A percentile compares a stretch with the other conserved stretches of the same genome.
These are phyloP conservation scores for Entomortierella beljakovae DNA, from an alignment of 192 early-diverging fungal species.

Conservation along the genomic window DNA sequence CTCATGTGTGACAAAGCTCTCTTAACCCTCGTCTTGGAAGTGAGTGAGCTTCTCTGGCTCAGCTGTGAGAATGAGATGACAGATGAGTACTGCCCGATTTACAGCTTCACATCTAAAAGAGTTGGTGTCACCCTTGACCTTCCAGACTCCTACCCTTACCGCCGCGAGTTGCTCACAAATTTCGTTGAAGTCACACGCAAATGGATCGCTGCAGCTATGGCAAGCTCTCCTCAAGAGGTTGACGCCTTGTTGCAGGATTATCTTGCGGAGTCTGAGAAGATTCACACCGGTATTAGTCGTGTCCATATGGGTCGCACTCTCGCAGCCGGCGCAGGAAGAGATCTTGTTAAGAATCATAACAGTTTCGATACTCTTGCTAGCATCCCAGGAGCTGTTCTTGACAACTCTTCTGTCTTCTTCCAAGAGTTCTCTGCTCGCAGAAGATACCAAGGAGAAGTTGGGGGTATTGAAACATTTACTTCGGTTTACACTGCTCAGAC, in stretches of 20 bases:
- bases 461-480: slow-evolving; percentile 48
- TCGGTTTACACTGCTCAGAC: slow-evolving; percentile 30
- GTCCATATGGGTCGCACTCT: slow-evolving; percentile 79
- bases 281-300: slow-evolving; percentile 63
- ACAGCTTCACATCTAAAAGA: slow-evolving; percentile 72
- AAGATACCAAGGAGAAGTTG: slow-evolving; percentile 63
- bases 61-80: slow-evolving; percentile 82
- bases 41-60: slow-evolving; percentile 84
- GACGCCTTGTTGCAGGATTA: slow-evolving; percentile 77
- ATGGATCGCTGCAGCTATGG: slow-evolving; percentile 74
- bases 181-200: slow-evolving; percentile 70
- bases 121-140: slow-evolving; percentile 75
- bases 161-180: slow-evolving; percentile 70
- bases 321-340: slow-evolving; percentile 61
- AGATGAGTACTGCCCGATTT: slow-evolving; percentile 82
- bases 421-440: slow-evolving; percentile 62
- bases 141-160: slow-evolving; percentile 79
- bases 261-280: slow-evolving; percentile 70
- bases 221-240: slow-evolving; percentile 76
- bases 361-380: slow-evolving; percentile 31
- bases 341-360: slow-evolving; percentile 51
- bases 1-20: slow-evolving; percentile 81
- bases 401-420: slow-evolving; percentile 68
- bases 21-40: slow-evolving; percentile 81
- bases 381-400: slow-evolving; percentile 54